Evolutionary conservation across 306 rosid species (phyloP).

Genomic region (Citrullus amarus): DNA sequence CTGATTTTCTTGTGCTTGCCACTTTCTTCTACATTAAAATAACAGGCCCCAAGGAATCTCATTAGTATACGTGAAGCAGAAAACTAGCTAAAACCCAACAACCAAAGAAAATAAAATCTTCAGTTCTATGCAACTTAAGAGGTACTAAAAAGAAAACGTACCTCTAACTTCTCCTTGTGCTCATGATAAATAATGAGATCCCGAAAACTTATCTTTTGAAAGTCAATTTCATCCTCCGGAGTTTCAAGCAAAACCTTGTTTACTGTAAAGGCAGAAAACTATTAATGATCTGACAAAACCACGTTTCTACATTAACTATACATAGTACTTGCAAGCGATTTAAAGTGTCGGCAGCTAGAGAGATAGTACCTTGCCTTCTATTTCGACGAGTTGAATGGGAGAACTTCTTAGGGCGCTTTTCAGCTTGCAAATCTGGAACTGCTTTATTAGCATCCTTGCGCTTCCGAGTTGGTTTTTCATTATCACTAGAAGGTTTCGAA

Average conservation of each 20-base stretch:
- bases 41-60: neutral
- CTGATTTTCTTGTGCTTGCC: constrained; percentile 29
- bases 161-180: constrained; percentile 54
- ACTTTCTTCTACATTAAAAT: constrained; percentile 57
- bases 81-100: neutral
- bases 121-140: constrained; percentile 1
- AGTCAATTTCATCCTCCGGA: constrained; percentile 69
- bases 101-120: neutral
- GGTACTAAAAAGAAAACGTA: constrained; percentile 17
- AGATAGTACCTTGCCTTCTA: constrained; percentile 46
- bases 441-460: constrained; percentile 31
- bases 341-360: neutral
- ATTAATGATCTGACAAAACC: constrained; percentile 10
- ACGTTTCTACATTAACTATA: neutral
- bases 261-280: constrained; percentile 30
- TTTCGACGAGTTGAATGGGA: constrained; percentile 63
- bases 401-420: constrained; percentile 52
- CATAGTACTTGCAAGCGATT: neutral
- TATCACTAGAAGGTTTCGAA: constrained; percentile 39
- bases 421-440: constrained; percentile 20
- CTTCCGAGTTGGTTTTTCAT: constrained; percentile 37
- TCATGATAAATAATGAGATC: constrained; percentile 67
- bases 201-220: constrained; percentile 33
- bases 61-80: neutral
- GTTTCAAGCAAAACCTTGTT: constrained; percentile 64